phyloP scores from a whole-genome alignment of 768 basidiomycete genomes.

The Tubosaeta brunneosetosa region DNA sequence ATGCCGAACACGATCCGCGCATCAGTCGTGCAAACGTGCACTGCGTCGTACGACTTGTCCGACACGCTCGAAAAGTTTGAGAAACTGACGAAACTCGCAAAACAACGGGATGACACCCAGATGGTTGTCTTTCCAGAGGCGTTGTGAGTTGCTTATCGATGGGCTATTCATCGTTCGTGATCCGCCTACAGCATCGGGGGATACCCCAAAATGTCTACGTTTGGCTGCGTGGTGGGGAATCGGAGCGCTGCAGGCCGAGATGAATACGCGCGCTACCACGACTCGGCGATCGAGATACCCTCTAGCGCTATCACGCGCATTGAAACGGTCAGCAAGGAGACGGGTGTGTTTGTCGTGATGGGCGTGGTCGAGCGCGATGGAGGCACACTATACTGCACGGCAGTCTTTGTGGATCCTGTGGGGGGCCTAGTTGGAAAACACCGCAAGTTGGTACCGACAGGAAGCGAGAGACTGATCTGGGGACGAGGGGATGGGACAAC shows the following conservation, averaged over 20 bases:
- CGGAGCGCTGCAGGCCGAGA: conserved; percentile 49
- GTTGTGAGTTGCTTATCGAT: conserved; percentile 36
- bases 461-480: conserved; percentile 57
- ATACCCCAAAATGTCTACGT: conserved; percentile 54
- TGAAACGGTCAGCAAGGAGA: conserved; percentile 44
- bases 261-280: conserved; percentile 52
- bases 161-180: background rate
- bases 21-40: conserved; percentile 51
- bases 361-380: conserved; percentile 57
- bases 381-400: conserved; percentile 61
- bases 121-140: conserved; percentile 56
- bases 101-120: conserved; percentile 43
- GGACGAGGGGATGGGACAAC: conserved; percentile 54
- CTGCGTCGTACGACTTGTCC: conserved; percentile 41
- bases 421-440: conserved; percentile 56
- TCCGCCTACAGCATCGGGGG: conserved; percentile 43
- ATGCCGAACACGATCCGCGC: conserved; percentile 38
- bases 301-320: conserved; percentile 45
- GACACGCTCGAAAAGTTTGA: conserved; percentile 50
- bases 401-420: conserved; percentile 49
- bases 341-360: conserved; percentile 51
- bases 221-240: conserved; percentile 42
- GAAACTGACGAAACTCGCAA: conserved; percentile 40
- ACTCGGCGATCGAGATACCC: conserved; percentile 54
- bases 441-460: conserved; percentile 63